These are phyloP conservation scores for Hericium erinaceus DNA, from an alignment of 768 basidiomycete species.

Conservation along the genomic window DNA sequence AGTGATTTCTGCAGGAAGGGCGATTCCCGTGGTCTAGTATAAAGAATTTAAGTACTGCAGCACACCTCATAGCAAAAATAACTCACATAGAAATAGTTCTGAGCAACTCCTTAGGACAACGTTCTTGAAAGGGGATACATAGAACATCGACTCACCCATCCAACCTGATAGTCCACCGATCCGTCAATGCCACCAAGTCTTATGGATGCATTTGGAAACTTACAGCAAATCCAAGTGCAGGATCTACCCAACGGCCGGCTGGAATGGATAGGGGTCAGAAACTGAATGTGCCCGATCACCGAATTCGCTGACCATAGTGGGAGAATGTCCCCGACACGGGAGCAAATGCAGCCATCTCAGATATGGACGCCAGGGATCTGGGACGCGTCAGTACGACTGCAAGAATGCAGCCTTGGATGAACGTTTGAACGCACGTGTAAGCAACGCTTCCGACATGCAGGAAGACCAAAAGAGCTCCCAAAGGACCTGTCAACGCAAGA, in stretches of 20 bases:
- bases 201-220: neutral
- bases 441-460: conserved; percentile 20
- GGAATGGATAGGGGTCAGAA: neutral
- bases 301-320: conserved; percentile 16
- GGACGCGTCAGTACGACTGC: neutral
- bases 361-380: conserved; percentile 22
- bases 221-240: conserved; percentile 23
- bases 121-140: too few species aligned
- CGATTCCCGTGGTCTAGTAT: conserved; percentile 10
- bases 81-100: conserved; percentile 14
- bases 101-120: too few species aligned
- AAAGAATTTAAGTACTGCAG: neutral
- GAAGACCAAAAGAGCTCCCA: conserved; percentile 22
- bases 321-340: conserved; percentile 22
- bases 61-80: too few species aligned
- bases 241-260: conserved; percentile 26
- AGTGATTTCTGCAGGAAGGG: conserved; percentile 12
- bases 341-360: conserved; percentile 22
- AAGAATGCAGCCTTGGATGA: neutral
- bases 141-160: conserved; percentile 8
- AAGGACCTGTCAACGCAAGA: conserved; percentile 19
- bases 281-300: neutral
- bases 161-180: conserved; percentile 4
- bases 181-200: neutral
- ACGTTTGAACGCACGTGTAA: conserved; percentile 17